phyloP scores from a whole-genome alignment of 805 yeast genomes.

The Starmerella lactis-condensi region DNA sequence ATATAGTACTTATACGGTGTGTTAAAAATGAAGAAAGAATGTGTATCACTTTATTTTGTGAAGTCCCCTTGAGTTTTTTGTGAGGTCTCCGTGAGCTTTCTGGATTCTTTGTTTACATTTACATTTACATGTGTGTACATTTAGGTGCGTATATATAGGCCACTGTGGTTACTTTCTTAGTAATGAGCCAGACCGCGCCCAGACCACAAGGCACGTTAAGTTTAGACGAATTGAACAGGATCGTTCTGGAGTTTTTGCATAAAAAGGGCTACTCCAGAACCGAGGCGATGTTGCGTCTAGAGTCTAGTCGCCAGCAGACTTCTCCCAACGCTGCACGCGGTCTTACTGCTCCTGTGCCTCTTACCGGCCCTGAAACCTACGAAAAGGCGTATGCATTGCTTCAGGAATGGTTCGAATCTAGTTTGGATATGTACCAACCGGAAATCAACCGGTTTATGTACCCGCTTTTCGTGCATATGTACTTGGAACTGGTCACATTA shows the following conservation, averaged over 20 bases:
- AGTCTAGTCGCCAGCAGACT: conserved; percentile 25
- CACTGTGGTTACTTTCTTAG: background rate
- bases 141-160: too few relatives aligned
- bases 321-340: conserved; percentile 22
- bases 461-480: conserved; percentile 85
- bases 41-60: too few relatives aligned
- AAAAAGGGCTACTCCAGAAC: conserved; percentile 90
- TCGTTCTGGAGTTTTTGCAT: conserved; percentile 78
- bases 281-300: conserved; percentile 83
- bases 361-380: conserved; percentile 44
- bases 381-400: conserved; percentile 64
- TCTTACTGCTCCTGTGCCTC: conserved; percentile 18
- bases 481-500: conserved; percentile 56
- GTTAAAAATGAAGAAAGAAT: too few relatives aligned
- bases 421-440: conserved; percentile 75
- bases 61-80: too few relatives aligned
- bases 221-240: conserved; percentile 74
- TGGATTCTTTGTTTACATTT: too few relatives aligned
- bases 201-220: conserved; percentile 22
- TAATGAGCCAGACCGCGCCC: conserved; percentile 3
- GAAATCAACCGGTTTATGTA: conserved; percentile 68
- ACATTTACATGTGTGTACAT: too few relatives aligned
- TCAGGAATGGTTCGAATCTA: conserved; percentile 75
- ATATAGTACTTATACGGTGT: too few relatives aligned
- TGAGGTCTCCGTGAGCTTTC: too few relatives aligned